Evolutionary conservation across 257 asterid genomes (phyloP), one percentile per base, ranked within the genome.

Genomic region (Rauvolfia tetraphylla): DNA sequence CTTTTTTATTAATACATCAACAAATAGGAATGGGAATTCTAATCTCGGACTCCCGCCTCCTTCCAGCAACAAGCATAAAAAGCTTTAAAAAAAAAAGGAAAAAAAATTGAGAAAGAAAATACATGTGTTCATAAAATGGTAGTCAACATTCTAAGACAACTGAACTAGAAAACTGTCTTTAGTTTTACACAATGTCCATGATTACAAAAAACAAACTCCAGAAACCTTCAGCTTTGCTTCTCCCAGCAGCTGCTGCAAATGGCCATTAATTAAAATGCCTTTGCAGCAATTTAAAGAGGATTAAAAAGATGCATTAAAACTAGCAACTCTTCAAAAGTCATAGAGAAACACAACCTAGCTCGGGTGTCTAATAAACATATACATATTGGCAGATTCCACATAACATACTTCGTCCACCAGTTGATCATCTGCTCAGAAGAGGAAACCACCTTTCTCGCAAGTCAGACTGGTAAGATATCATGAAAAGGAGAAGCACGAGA

Each of bases 381-480:
- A 49, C 23, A 49, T 15, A 17, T 49, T 2, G 14, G 2, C 8
- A 41, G 53, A 46, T 41, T 41, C 44, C 44, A 41, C 44, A n/a
- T n/a, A n/a, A n/a, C n/a, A n/a, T n/a, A n/a, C n/a, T n/a, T n/a
- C n/a, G n/a, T n/a, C n/a, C n/a, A n/a, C n/a, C n/a, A n/a, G 14
- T 44, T 27, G 20, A 27, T 78, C 78, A 78, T 84, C 85, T 75
- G 80, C 86, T 79, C 0, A 90, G 89, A 39, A 91, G 86, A 77
- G 98, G 98, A 62, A 93, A 93, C 96, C 95, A 87, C 22, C 96
- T 87, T 9, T 91, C 97, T 4, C 97, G 79, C 46, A 93, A 83
- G 48, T 88, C 93, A 22, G 98, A 89, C 82, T 94, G 97, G 58
- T 89, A 87, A 22, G 96, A 92, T 41, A 92, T 86, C 97, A 93